Base-by-base conservation (phyloP, 2,329 filamentous ascomycete genomes). In the Fusarium nygamai region DNA sequence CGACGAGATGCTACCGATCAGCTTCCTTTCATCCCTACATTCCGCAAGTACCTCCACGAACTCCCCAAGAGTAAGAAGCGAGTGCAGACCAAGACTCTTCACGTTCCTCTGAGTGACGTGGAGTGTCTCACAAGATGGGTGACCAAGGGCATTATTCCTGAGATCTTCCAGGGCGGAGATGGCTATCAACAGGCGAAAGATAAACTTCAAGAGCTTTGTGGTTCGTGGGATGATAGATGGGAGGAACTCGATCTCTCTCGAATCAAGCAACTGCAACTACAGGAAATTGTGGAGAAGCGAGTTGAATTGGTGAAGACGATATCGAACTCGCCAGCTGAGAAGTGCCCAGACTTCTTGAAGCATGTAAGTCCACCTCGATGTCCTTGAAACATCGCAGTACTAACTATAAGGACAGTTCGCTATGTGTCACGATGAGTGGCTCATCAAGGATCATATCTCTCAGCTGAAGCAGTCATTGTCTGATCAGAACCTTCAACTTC, bases 361-460 rank as follows among this genome's bases (percentile, higher is more conserved):
- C 96, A 99, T 81, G 93, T 95, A 85, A 88, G 93, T 88, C 24
- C 17, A 44, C 29, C 14, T 10, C 29, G 4, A 6, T 39, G 19
- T 34, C 16, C 20, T 1, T 43, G 19, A 33, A 20, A 34, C 7
- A 73, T 39, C 62, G 64, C 8, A 9, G 7, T 61, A 67, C 68
- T 75, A 57, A 88, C 84, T 1, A 90, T 89, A 5, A 19, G 13
- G 86, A 9, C 61, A 96, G 93, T 98, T 96, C 81, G 93, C 95
- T 71, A 97, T 98, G 93, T 94, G 95, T 79, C 95, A 99, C 80
- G 94, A 98, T 80, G 94, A 98, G 83, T 98, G 96, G 95, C 88
- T 97, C 53, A 94, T 99, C 82, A 94, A 96, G 81, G 95, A 98
- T 81, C 95, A 97, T 78, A 98, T 99, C 77, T 90, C 92, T 20